Evolutionary conservation across 306 rosid genomes (phyloP), one percentile per base, ranked within the genome.

Genomic region (Hippophae rhamnoides): DNA sequence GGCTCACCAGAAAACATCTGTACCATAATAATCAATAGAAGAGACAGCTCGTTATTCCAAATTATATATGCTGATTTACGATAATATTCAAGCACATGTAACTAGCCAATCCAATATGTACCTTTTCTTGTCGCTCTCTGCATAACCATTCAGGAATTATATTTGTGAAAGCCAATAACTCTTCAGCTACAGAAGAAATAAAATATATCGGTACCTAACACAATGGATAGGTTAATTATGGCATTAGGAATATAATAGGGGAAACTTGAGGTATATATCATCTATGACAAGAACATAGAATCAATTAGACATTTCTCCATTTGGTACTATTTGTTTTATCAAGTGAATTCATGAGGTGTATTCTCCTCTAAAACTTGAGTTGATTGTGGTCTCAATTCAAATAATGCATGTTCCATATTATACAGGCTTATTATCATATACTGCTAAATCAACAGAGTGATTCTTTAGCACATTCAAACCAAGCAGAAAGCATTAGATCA

Each of bases 61-160:
- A 40, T 14, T 10, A 53, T 6, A 52, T 23, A 13, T 13, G 11
- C 8, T 23, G 31, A 47, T 8, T 27, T 8, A 27, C 13, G 25
- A 46, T 46, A 9, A 10, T 61, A 60, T 52, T 45, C 61, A 62
- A 25, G 13, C 31, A 23, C 55, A 50, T 9, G 10, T 65, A 58
- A n/a, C 18, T 71, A 55, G 7, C 38, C 38, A 31, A 4, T 31
- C 38, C 58, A 81, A 58, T 26, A 26, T 48, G 47, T 61, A 84
- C 97, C 82, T 72, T 84, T 72, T 76, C 86, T 77, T 82, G 95
- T 66, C 90, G 71, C 58, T 79, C 75, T 67, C 76, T 79, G 72
- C 85, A 78, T 67, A 90, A 79, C 97, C 94, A 90, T 65, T 90
- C 97, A 14, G 97, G 94, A 64, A 86, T 79, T 63, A 77, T 64